Evolutionary conservation across 495 filamentous ascomycete species (phyloP).

Genomic region (Annulohypoxylon bovei): DNA sequence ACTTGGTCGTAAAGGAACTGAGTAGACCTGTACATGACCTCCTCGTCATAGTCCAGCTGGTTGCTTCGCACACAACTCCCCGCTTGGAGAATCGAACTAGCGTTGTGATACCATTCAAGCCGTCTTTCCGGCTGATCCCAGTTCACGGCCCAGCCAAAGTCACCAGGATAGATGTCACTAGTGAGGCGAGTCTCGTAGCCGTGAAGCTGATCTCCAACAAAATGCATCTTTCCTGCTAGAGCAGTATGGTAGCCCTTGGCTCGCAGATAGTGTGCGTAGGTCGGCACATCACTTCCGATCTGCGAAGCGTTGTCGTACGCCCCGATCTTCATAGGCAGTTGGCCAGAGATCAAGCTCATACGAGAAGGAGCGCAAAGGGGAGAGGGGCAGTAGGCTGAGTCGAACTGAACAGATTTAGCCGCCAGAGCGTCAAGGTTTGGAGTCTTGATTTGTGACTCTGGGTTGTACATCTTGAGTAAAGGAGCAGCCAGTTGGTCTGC

Average conservation of each 20-base stretch:
- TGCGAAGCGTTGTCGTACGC: conserved; percentile 88
- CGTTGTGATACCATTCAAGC: conserved; percentile 92
- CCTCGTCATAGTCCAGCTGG: conserved; percentile 94
- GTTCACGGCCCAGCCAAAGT: conserved; percentile 89
- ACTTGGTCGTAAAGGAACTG: conserved; percentile 88
- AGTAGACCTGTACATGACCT: conserved; percentile 84
- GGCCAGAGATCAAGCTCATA: conserved; percentile 88
- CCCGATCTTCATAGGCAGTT: conserved; percentile 84
- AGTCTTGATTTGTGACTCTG: conserved; percentile 81
- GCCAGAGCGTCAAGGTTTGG: conserved; percentile 86
- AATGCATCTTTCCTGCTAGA: conserved; percentile 94
- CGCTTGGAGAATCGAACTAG: conserved; percentile 86
- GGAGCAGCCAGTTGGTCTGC: conserved; percentile 92
- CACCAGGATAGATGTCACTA: conserved; percentile 91
- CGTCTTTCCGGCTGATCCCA: conserved; percentile 88
- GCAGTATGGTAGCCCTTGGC: conserved; percentile 86
- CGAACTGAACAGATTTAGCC: conserved; percentile 79
- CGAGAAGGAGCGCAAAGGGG: conserved; percentile 89
- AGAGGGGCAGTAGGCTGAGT: conserved; percentile 88
- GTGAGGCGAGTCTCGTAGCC: conserved; percentile 89
- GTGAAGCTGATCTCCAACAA: conserved; percentile 91
- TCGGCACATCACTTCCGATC: conserved; percentile 78
- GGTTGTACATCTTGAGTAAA: conserved; percentile 83
- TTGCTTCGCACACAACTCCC: conserved; percentile 85
- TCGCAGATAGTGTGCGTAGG: conserved; percentile 90